Percentiles rank a stretch among this genome's conserved stretches.
phyloP scores from a whole-genome alignment of 495 filamentous ascomycete genomes.

The Astrothelium subdiscretum region DNA sequence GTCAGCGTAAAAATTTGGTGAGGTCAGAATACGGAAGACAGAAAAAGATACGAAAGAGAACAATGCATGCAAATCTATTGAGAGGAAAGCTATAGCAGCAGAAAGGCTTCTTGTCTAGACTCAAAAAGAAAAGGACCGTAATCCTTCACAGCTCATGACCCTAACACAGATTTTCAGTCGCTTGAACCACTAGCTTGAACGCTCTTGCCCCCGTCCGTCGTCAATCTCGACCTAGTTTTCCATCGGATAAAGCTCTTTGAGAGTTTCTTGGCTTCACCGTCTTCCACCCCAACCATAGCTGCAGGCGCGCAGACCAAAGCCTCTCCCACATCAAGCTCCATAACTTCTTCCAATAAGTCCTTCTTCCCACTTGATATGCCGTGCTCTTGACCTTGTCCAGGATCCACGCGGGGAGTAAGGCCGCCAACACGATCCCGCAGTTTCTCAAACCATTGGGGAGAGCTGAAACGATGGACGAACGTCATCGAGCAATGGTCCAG shows the following conservation, averaged over 20 bases:
- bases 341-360: slow-evolving; percentile 44
- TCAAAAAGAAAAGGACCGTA: too few species aligned
- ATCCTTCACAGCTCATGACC: too few species aligned
- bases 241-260: slow-evolving; percentile 39
- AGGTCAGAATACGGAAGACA: too few species aligned
- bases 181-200: slow-evolving; percentile 17
- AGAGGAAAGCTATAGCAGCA: too few species aligned
- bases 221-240: slow-evolving; percentile 40
- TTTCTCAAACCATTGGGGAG: slow-evolving; percentile 53
- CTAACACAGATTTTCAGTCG: too few species aligned
- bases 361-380: slow-evolving; percentile 12
- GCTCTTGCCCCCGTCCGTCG: slow-evolving; percentile 46
- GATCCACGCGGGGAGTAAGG: slow-evolving; percentile 1
- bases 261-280: slow-evolving; percentile 35
- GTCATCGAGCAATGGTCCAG: slow-evolving; percentile 63
- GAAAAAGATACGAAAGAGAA: too few species aligned
- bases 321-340: slow-evolving; percentile 49
- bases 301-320: slow-evolving; percentile 55
- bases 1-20: too few species aligned
- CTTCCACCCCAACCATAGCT: slow-evolving; percentile 36
- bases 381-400: neutral
- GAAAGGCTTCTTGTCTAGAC: too few species aligned
- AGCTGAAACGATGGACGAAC: slow-evolving; percentile 64
- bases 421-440: slow-evolving; percentile 48
- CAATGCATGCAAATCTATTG: too few species aligned